phyloP scores from a whole-genome alignment of 2,329 filamentous ascomycete genomes.

The Stromatinia cepivora region DNA sequence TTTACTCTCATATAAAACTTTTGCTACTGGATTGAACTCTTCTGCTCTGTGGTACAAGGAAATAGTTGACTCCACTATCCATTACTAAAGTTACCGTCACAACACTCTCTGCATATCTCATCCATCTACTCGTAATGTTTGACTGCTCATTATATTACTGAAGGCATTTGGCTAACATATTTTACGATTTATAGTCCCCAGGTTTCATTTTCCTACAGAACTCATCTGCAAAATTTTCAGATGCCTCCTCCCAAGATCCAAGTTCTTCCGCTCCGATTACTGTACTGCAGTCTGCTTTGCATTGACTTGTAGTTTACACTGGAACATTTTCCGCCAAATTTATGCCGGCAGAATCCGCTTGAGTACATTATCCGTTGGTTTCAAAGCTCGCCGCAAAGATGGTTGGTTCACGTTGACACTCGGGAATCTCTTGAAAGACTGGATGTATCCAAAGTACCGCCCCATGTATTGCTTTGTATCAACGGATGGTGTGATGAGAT shows the following conservation, averaged over 20 bases:
- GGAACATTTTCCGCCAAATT: neutral
- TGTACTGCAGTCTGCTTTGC: slow-evolving; percentile 8
- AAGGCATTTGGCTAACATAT: neutral
- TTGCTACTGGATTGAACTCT: too few species aligned
- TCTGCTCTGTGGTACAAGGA: neutral
- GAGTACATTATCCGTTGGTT: neutral
- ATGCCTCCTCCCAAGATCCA: neutral
- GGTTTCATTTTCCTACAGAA: neutral
- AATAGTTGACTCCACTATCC: neutral
- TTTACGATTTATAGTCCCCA: neutral
- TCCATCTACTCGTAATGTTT: neutral
- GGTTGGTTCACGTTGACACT: rapidly evolving
- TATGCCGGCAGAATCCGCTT: neutral
- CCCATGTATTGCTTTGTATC: neutral
- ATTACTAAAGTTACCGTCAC: rapidly evolving
- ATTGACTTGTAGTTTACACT: neutral
- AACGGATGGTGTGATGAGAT: rapidly evolving
- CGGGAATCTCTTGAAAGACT: neutral
- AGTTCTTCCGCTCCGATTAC: neutral
- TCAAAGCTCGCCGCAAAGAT: neutral
- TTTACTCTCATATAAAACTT: too few species aligned
- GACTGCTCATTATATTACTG: neutral
- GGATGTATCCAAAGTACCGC: neutral
- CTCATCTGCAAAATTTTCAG: neutral
- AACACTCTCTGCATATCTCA: neutral